Evolutionary conservation across 805 yeast genomes (phyloP).

Genomic region (Ogataea methylovora): DNA sequence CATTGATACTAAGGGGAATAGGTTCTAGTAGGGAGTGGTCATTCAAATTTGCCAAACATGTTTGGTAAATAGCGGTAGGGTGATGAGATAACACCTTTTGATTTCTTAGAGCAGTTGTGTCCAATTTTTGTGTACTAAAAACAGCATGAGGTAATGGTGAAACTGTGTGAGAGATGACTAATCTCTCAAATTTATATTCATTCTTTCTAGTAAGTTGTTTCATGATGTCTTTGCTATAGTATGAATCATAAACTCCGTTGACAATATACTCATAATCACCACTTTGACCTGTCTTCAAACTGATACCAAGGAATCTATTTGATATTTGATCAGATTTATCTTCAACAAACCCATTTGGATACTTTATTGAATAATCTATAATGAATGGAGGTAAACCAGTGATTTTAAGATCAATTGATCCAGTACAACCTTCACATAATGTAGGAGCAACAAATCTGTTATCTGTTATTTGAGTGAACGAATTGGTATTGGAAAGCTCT

Average conservation of each 20-base stretch:
- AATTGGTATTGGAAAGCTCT: conserved; percentile 4
- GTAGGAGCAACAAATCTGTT: conserved; percentile 6
- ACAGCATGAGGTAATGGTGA: conserved; percentile 52
- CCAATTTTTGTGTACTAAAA: conserved; percentile 7
- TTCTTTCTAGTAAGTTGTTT: conserved; percentile 15
- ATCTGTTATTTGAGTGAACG: background rate
- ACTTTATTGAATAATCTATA: conserved; percentile 54
- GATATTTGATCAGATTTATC: conserved; percentile 36
- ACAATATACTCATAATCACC: conserved; percentile 63
- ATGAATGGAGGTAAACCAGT: conserved; percentile 58
- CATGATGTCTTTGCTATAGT: conserved; percentile 40
- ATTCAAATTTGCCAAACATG: conserved; percentile 21
- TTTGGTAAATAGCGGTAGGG: conserved; percentile 12
- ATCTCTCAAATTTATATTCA: conserved; percentile 20
- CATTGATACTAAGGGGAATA: conserved; percentile 48
- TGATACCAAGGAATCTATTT: conserved; percentile 28
- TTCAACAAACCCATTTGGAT: conserved; percentile 47
- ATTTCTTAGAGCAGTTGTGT: background rate
- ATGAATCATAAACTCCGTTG: conserved; percentile 55
- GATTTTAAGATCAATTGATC: conserved; percentile 30
- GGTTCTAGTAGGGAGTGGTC: conserved; percentile 30
- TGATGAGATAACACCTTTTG: conserved; percentile 2
- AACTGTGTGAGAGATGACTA: conserved; percentile 44
- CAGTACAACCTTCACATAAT: conserved; percentile 19
- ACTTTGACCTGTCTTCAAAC: conserved; percentile 31